Base-by-base conservation (phyloP, 2,329 filamentous ascomycete species). In the Colletotrichum cuscutae region DNA sequence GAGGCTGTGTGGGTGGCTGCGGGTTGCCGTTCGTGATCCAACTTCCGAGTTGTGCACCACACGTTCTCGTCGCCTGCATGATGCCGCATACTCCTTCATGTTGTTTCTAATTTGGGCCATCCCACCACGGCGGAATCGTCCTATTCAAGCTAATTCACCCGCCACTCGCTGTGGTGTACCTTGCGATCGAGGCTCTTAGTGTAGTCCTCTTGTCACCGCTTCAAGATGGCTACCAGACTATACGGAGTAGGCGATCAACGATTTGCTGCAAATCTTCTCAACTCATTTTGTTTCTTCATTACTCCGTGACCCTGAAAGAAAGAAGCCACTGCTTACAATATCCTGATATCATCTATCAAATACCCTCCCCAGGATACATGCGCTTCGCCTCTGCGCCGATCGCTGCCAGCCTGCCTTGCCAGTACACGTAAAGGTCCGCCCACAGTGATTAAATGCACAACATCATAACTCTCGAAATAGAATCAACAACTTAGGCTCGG, bases 381-480 rank as follows among this genome's bases (percentile, higher is more conserved):
- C 66, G 49, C 70, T 65, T 73, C 65, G 71, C 71, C 67, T 73
- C 71, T 73, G 68, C 71, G 71, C 71, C 67, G 22, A 68, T 73
- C 67, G 71, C 66, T 56, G 56, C 61, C 67, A 60, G 71, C 56
- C 56, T 71, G 56, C 54, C 70, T 42, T 71, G 67, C 67, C 28
- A 26, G 52, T 53, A 63, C 35, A 42, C 61, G 53, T 61, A 59
- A 62, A 52, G 32, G 57, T 32, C 56, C 60, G 30, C 56, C 68
- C 68, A 49, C 24, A 26, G 12, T 42, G 30, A 15, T 54, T 15
- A 63, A 53, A 37, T 28, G 52, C 58, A 59, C 67, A 70, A n/a
- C 54, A 66, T 59, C 57, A n/a, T 37, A 15, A 15, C 32, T 11
- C 49, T 58, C 37, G 59, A 71, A 49, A 71, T 61, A 61, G 28